Evolutionary conservation across 1,284 basidiomycete genomes (phyloP).

Genomic region (Naganishia sp.): DNA sequence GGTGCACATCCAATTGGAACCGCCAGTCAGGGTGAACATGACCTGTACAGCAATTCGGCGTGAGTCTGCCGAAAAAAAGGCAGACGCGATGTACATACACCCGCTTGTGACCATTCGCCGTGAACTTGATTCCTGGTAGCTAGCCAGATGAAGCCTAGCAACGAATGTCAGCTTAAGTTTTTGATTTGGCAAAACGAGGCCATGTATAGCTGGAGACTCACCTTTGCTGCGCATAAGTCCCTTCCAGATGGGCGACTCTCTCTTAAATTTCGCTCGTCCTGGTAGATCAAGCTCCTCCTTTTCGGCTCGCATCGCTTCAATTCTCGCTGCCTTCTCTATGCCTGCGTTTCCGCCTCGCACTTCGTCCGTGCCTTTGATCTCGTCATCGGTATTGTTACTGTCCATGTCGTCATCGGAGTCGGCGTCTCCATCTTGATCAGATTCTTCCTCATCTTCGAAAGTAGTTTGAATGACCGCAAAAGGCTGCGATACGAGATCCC

Average conservation of each 20-base stretch:
- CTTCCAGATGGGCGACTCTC: constrained; percentile 48
- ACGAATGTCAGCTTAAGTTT: no score
- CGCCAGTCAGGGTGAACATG: constrained; percentile 54
- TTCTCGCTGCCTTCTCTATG: constrained; percentile 32
- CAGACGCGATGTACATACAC: constrained; percentile 24
- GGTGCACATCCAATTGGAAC: constrained; percentile 54
- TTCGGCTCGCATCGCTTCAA: constrained; percentile 37
- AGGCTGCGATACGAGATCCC: constrained; percentile 53
- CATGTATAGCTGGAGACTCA: no score
- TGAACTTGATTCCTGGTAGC: constrained; percentile 47
- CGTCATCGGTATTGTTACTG: no score
- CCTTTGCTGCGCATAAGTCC: constrained; percentile 55
- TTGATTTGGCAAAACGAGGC: background rate
- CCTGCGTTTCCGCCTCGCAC: background rate
- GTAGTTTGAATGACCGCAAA: constrained; percentile 53
- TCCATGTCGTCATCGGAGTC: no score
- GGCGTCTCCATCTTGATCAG: constrained; percentile 22
- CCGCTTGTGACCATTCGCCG: constrained; percentile 58
- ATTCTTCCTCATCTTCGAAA: constrained; percentile 45
- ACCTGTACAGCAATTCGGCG: constrained; percentile 30
- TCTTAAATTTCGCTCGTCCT: constrained; percentile 52
- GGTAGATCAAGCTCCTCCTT: constrained; percentile 55
- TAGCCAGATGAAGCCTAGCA: constrained; percentile 54
- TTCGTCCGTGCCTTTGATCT: no score
- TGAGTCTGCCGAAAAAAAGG: no score